A percentile compares a stretch with the other conserved stretches of the same genome.
Conservation (phyloP, 352 stramenopile species). For the Pythium plurisporium region DNA sequence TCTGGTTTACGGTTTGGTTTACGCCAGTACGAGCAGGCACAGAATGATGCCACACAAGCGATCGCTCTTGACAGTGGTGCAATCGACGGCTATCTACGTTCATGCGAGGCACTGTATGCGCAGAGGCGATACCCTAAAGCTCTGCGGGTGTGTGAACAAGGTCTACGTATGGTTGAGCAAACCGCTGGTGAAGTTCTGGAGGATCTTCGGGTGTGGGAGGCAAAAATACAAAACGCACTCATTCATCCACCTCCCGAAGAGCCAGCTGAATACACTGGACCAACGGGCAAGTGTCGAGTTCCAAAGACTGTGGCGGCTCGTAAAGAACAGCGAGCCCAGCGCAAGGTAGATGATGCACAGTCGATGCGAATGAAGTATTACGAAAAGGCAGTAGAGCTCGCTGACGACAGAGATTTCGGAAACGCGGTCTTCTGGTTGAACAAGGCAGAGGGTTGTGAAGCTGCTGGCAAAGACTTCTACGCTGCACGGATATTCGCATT, state of each 20-base stretch:
- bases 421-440: conserved; percentile 24
- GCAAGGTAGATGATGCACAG: conserved; percentile 12
- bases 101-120: conserved; percentile 15
- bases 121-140: conserved; percentile 12
- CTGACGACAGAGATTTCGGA: conserved; percentile 14
- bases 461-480: background rate
- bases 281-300: conserved; percentile 3
- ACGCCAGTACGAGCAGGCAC: conserved; percentile 15
- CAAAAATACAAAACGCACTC: conserved; percentile 6
- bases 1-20: conserved; percentile 7
- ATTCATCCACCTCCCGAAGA: conserved; percentile 11
- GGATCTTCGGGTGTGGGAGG: background rate
- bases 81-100: conserved; percentile 6
- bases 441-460: conserved; percentile 13
- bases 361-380: conserved; percentile 1
- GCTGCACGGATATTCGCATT: conserved; percentile 5
- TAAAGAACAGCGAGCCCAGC: conserved; percentile 12
- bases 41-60: conserved; percentile 8
- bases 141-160: conserved; percentile 17
- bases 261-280: background rate
- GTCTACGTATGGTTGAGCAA: background rate
- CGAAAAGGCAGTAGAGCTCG: conserved; percentile 15
- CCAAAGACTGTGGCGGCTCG: conserved; percentile 14
- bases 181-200: background rate
- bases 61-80: background rate